Evolutionary conservation across 1,139 yeast species (phyloP).

Genomic region (Yamadazyma oceani): DNA sequence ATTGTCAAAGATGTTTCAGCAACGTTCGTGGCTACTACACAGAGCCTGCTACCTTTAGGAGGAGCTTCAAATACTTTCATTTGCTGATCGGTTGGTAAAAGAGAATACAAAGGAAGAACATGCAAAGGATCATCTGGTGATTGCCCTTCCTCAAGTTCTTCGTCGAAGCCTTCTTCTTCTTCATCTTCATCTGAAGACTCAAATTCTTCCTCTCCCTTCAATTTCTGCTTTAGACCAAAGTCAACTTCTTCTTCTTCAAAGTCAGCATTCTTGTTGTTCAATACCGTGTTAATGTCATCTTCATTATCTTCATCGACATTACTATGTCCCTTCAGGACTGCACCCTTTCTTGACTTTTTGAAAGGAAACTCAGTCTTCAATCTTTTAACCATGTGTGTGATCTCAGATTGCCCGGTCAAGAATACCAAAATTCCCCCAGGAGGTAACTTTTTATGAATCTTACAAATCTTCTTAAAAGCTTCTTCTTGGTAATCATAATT

Average conservation of each 20-base stretch:
- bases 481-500: slow-evolving; percentile 79
- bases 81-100: slow-evolving; percentile 90
- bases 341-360: slow-evolving; percentile 20
- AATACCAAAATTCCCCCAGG: slow-evolving; percentile 93
- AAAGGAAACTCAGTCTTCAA: slow-evolving; percentile 71
- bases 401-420: slow-evolving; percentile 93
- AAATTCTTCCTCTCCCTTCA: slow-evolving; percentile 28
- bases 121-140: slow-evolving; percentile 78
- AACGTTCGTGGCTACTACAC: slow-evolving; percentile 95
- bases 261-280: slow-evolving; percentile 55
- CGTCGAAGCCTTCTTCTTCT: slow-evolving; percentile 93
- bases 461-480: slow-evolving; percentile 79
- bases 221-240: slow-evolving; percentile 55
- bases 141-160: slow-evolving; percentile 71
- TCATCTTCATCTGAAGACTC: slow-evolving; percentile 40
- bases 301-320: slow-evolving; percentile 19
- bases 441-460: slow-evolving; percentile 83
- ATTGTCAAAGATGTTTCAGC: slow-evolving; percentile 98
- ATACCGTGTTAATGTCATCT: slow-evolving; percentile 41
- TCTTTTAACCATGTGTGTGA: slow-evolving; percentile 68
- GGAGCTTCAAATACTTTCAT: slow-evolving; percentile 89
- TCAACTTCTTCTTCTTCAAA: slow-evolving; percentile 89
- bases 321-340: slow-evolving; percentile 2
- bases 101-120: slow-evolving; percentile 88
- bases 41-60: slow-evolving; percentile 80